These are phyloP conservation scores for Cavenderia fasciculata DNA, from an alignment of 78 protist genomes.

Conservation along the genomic window DNA sequence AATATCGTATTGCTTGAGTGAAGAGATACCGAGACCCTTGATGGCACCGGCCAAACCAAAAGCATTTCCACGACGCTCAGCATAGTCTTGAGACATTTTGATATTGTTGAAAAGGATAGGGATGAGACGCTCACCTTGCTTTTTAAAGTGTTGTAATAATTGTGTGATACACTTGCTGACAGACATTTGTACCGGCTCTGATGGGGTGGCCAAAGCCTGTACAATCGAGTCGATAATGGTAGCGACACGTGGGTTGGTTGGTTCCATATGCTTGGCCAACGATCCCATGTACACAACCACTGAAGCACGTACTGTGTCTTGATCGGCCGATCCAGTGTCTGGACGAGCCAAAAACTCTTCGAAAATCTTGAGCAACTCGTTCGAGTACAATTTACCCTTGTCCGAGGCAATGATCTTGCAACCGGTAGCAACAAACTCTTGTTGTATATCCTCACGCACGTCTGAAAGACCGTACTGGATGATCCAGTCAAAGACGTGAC, in stretches of 20 bases:
- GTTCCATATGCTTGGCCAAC: constrained; percentile 78
- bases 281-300: constrained; percentile 75
- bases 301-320: constrained; percentile 67
- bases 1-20: constrained; percentile 81
- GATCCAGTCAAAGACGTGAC: constrained; percentile 26
- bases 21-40: constrained; percentile 89
- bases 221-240: constrained; percentile 53
- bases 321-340: constrained; percentile 37
- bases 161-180: constrained; percentile 68
- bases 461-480: constrained; percentile 54
- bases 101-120: constrained; percentile 42
- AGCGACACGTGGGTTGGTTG: constrained; percentile 42
- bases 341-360: constrained; percentile 64
- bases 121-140: constrained; percentile 57
- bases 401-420: constrained; percentile 16
- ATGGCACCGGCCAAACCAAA: constrained; percentile 94
- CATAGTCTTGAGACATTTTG: constrained; percentile 21
- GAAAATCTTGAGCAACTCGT: constrained; percentile 14
- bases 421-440: constrained; percentile 35
- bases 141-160: constrained; percentile 29
- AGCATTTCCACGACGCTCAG: constrained; percentile 87
- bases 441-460: constrained; percentile 22
- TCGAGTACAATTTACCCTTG: constrained; percentile 13
- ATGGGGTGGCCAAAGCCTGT: constrained; percentile 51
- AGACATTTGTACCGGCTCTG: constrained; percentile 72